phyloP scores from a whole-genome alignment of 352 stramenopile genomes.

The Saprolegnia parasitica region DNA sequence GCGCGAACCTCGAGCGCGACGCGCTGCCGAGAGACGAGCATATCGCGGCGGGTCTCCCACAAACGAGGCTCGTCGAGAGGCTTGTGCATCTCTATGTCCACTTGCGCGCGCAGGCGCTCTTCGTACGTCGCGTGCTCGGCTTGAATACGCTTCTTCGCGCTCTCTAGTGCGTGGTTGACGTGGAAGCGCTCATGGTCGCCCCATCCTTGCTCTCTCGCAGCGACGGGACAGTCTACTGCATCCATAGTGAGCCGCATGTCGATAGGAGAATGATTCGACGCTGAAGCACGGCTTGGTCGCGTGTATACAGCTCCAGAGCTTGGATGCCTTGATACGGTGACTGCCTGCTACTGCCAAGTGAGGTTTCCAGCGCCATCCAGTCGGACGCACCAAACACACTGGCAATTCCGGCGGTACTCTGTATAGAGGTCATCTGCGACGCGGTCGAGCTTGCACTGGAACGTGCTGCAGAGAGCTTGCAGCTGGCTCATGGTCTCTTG shows the following conservation, averaged over 20 bases:
- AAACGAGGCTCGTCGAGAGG: background rate
- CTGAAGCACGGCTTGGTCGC: background rate
- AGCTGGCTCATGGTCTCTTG: conserved; percentile 52
- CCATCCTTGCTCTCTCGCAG: conserved; percentile 34
- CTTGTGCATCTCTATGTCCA: background rate
- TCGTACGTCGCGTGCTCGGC: conserved; percentile 30
- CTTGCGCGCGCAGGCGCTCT: background rate
- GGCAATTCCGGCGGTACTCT: conserved; percentile 36
- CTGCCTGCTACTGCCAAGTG: background rate
- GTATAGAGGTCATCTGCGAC: conserved; percentile 33
- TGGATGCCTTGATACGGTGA: background rate
- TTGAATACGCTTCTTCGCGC: conserved; percentile 51
- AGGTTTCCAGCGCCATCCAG: background rate
- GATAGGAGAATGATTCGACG: background rate
- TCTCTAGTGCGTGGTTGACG: conserved; percentile 62
- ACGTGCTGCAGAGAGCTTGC: conserved; percentile 33
- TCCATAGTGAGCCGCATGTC: background rate
- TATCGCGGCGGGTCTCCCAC: background rate
- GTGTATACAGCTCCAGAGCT: background rate
- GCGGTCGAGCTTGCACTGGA: conserved; percentile 22
- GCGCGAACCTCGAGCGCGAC: background rate
- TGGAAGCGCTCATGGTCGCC: conserved; percentile 65
- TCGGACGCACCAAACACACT: conserved; percentile 19
- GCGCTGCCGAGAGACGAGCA: background rate
- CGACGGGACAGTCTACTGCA: conserved; percentile 4